phyloP scores from a whole-genome alignment of 345 rosid genomes.

The Conringia planisiliqua region DNA sequence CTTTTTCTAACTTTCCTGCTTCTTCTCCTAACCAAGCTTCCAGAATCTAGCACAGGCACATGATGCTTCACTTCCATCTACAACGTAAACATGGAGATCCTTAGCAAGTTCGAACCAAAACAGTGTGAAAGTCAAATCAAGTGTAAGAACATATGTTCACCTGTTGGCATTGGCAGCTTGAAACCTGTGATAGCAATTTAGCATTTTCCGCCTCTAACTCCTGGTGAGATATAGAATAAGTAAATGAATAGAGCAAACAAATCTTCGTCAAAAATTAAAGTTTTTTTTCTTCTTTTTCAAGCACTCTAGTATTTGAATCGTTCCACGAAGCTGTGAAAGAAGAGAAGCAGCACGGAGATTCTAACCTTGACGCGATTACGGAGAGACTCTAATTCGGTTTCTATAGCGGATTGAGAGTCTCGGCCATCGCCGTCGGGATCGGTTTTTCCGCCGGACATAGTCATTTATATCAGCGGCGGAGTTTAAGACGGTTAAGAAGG shows the following conservation, averaged over 20 bases:
- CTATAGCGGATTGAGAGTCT: conserved; percentile 20
- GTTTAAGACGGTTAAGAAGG: not conserved
- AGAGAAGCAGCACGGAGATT: not conserved
- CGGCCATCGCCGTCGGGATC: not conserved
- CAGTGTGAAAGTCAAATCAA: not conserved
- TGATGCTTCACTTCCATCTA: conserved; percentile 37
- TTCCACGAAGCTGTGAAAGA: not conserved
- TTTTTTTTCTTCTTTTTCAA: too few species aligned
- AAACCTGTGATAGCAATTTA: conserved; percentile 44
- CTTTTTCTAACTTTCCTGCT: conserved; percentile 24
- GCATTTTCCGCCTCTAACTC: conserved; percentile 65
- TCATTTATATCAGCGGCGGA: not conserved
- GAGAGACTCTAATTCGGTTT: conserved; percentile 35
- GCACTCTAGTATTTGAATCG: not conserved
- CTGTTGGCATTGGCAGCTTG: conserved; percentile 53
- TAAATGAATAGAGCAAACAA: not conserved
- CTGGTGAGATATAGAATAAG: conserved; percentile 31
- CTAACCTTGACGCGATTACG: conserved; percentile 46
- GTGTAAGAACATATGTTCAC: conserved; percentile 27
- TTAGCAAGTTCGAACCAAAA: not conserved
- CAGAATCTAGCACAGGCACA: conserved; percentile 20
- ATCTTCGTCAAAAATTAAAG: too few species aligned
- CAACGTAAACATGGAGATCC: not conserved
- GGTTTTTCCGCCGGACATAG: conserved; percentile 20
- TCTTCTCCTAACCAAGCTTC: conserved; percentile 19